These are phyloP conservation scores for Epicoccum nigrum DNA, from an alignment of 2,329 filamentous ascomycete genomes.

Conservation along the genomic window DNA sequence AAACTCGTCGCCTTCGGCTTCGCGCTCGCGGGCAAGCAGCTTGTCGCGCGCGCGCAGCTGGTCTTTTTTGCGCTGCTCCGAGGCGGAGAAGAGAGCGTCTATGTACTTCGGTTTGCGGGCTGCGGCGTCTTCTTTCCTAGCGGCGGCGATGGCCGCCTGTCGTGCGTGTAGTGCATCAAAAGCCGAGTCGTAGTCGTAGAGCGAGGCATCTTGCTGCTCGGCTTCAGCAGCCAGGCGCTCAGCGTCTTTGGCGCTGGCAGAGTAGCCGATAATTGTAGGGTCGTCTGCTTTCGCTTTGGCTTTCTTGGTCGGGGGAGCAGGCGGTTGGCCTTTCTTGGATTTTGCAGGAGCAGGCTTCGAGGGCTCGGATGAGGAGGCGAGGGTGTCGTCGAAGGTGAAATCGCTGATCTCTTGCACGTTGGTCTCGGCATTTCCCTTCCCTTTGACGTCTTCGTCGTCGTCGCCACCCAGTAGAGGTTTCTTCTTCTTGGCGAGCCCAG, in stretches of 20 bases:
- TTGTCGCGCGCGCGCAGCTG: slow-evolving; percentile 80
- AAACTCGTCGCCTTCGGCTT: slow-evolving; percentile 80
- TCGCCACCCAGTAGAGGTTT: slow-evolving; percentile 43
- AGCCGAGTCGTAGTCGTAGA: slow-evolving; percentile 85
- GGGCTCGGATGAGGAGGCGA: slow-evolving; percentile 32
- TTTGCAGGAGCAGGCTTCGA: slow-evolving; percentile 39
- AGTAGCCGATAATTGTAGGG: slow-evolving; percentile 61
- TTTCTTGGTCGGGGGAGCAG: slow-evolving; percentile 47
- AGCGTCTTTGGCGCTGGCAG: slow-evolving; percentile 69
- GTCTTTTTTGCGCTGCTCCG: slow-evolving; percentile 78
- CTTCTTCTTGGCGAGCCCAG: slow-evolving; percentile 33
- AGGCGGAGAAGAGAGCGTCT: slow-evolving; percentile 72
- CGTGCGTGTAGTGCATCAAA: slow-evolving; percentile 74
- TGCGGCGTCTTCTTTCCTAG: slow-evolving; percentile 58
- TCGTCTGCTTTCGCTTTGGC: slow-evolving; percentile 42
- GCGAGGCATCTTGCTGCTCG: slow-evolving; percentile 70
- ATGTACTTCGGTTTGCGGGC: slow-evolving; percentile 79
- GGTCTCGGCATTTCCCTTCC: slow-evolving; percentile 42
- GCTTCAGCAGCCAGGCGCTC: slow-evolving; percentile 70
- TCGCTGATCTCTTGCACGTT: slow-evolving; percentile 62
- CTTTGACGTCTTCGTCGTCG: slow-evolving; percentile 59
- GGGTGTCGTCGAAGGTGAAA: slow-evolving; percentile 62
- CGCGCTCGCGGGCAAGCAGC: slow-evolving; percentile 76
- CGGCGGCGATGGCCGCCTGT: slow-evolving; percentile 61
- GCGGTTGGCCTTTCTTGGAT: slow-evolving; percentile 44